These are phyloP conservation scores for Trichosanthes cucumerina DNA, from an alignment of 306 rosid species.

Conservation along the genomic window DNA sequence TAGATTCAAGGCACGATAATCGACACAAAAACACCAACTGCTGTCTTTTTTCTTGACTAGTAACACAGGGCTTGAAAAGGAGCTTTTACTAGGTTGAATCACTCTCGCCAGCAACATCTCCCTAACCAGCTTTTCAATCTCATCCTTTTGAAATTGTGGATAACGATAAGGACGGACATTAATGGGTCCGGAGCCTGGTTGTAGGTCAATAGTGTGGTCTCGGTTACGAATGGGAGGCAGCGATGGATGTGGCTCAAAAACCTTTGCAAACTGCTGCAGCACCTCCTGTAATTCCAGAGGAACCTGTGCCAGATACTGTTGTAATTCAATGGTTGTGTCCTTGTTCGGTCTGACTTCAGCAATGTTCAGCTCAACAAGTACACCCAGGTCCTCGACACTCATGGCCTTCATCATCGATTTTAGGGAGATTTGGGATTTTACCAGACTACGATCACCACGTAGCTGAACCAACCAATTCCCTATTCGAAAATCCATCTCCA, in stretches of 20 bases:
- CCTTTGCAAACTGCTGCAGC: neutral
- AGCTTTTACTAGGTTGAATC: neutral
- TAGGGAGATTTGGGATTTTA: too few species aligned
- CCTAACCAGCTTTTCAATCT: neutral
- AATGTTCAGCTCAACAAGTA: too few species aligned
- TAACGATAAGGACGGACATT: neutral
- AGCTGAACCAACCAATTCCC: too few species aligned
- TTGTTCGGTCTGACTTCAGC: too few species aligned
- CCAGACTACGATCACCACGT: too few species aligned
- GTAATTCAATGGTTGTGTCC: too few species aligned
- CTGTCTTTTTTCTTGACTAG: neutral
- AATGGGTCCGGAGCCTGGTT: neutral
- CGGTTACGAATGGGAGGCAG: neutral
- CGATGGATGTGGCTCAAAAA: too few species aligned
- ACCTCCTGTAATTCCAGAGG: too few species aligned
- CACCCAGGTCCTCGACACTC: too few species aligned
- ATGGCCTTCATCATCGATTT: too few species aligned
- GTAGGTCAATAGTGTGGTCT: neutral
- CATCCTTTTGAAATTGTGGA: neutral
- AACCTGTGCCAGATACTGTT: too few species aligned
- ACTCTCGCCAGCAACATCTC: neutral
- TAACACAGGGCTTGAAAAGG: neutral
- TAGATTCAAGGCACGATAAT: neutral
- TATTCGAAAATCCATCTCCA: too few species aligned
- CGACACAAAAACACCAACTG: neutral